These are phyloP conservation scores for Malassezia vespertilionis DNA, from an alignment of 1,284 basidiomycete genomes.

Conservation along the genomic window DNA sequence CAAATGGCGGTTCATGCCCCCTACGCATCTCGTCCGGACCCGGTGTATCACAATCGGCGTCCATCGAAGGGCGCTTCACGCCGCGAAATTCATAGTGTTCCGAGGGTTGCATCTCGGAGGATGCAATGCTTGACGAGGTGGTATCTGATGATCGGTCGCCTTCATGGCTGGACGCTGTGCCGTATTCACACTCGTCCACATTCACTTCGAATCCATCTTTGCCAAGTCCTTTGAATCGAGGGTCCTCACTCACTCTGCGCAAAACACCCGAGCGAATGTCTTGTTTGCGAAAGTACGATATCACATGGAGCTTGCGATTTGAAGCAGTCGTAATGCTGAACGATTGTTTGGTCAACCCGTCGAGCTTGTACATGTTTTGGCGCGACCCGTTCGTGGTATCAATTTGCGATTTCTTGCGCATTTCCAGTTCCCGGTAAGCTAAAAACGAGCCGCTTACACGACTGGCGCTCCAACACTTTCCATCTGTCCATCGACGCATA, in stretches of 20 bases:
- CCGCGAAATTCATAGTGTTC: not conserved
- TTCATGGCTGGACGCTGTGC: no score
- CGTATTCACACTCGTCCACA: conserved; percentile 23
- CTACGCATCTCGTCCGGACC: no score
- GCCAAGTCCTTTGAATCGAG: conserved; percentile 27
- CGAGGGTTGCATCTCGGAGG: no score
- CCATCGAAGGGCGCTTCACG: conserved; percentile 4
- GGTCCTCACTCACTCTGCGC: conserved; percentile 41
- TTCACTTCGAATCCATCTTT: conserved; percentile 21
- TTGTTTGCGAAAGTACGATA: conserved; percentile 44
- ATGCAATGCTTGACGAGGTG: no score
- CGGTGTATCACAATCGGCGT: no score
- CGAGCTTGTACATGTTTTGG: conserved; percentile 43
- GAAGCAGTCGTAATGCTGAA: conserved; percentile 45
- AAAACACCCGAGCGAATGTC: conserved; percentile 36
- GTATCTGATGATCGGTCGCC: no score
- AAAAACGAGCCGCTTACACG: conserved; percentile 51
- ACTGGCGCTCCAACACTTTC: conserved; percentile 51
- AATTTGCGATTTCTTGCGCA: conserved; percentile 32
- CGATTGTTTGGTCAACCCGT: conserved; percentile 46
- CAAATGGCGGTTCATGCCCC: no score
- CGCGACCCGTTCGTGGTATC: conserved; percentile 28
- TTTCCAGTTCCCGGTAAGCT: conserved; percentile 49
- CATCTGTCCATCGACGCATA: conserved; percentile 53
- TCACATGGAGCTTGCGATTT: conserved; percentile 44